A percentile compares a stretch with the other conserved stretches of the same genome.
phyloP scores from a whole-genome alignment of 805 yeast genomes.

The Lachancea fermentati region DNA sequence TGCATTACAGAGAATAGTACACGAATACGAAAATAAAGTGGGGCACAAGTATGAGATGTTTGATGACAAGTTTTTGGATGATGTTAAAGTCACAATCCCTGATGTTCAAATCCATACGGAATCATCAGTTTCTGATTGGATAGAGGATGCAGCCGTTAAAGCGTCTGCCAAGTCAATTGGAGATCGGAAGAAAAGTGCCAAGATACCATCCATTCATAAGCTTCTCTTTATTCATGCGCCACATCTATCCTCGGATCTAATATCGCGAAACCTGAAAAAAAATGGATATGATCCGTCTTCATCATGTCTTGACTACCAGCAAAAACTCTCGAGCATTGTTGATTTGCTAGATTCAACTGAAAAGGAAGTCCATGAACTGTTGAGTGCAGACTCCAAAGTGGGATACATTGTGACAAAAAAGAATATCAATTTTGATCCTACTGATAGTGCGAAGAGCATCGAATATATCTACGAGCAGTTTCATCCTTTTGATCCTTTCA shows the following conservation, averaged over 20 bases:
- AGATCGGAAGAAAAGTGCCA: constrained; percentile 36
- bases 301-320: constrained; percentile 27
- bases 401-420: constrained; percentile 64
- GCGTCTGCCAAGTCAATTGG: constrained; percentile 5
- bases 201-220: constrained; percentile 60
- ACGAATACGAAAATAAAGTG: constrained; percentile 64
- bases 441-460: constrained; percentile 37
- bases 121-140: constrained; percentile 25
- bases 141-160: constrained; percentile 20
- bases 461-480: constrained; percentile 57
- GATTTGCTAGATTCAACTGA: constrained; percentile 45
- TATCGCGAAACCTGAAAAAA: constrained; percentile 50
- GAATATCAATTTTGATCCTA: constrained; percentile 46
- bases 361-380: constrained; percentile 35
- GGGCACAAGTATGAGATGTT: constrained; percentile 66
- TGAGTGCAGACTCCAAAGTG: constrained; percentile 27
- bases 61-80: constrained; percentile 44
- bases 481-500: constrained; percentile 58
- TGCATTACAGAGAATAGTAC: constrained; percentile 72
- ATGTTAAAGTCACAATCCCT: constrained; percentile 9
- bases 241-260: constrained; percentile 71
- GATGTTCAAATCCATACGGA: constrained; percentile 9
- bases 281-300: constrained; percentile 45
- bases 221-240: constrained; percentile 62
- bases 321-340: constrained; percentile 32